A percentile compares a stretch with the other conserved stretches of the same genome.
Conservation (phyloP, 108 stramenopile species). For the Stephanodiscus triporus region DNA sequence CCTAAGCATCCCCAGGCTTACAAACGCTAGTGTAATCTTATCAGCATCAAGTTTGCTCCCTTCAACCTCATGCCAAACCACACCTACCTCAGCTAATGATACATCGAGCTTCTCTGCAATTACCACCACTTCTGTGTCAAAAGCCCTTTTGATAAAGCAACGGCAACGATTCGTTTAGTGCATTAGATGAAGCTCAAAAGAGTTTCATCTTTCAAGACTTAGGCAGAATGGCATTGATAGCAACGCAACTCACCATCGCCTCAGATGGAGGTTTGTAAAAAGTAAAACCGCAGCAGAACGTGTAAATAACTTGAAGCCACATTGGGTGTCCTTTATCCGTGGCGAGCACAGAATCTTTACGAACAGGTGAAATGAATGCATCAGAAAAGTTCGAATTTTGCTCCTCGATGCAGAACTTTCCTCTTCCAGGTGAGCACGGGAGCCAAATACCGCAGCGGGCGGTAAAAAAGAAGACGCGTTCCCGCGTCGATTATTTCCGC, state of each 20-base stretch:
- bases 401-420: constrained; percentile 53
- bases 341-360: constrained; percentile 62
- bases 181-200: neutral
- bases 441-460: constrained; percentile 69
- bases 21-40: constrained; percentile 61
- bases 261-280: constrained; percentile 73
- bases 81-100: constrained; percentile 67
- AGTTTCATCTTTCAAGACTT: neutral
- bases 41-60: constrained; percentile 78
- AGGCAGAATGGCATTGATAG: neutral
- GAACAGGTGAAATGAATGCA: constrained; percentile 81
- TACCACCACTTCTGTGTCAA: constrained; percentile 83
- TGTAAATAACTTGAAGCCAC: constrained; percentile 84
- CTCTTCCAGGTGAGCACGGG: constrained; percentile 74
- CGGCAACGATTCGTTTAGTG: neutral
- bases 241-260: constrained; percentile 52
- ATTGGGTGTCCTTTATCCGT: constrained; percentile 80
- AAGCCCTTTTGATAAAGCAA: constrained; percentile 51
- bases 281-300: constrained; percentile 46
- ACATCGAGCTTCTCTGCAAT: constrained; percentile 52
- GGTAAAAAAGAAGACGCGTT: constrained; percentile 19
- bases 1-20: constrained; percentile 74
- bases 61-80: constrained; percentile 85
- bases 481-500: neutral
- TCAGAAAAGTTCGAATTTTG: constrained; percentile 70